phyloP scores from a whole-genome alignment of 345 rosid species.

The Carallia brachiata region DNA sequence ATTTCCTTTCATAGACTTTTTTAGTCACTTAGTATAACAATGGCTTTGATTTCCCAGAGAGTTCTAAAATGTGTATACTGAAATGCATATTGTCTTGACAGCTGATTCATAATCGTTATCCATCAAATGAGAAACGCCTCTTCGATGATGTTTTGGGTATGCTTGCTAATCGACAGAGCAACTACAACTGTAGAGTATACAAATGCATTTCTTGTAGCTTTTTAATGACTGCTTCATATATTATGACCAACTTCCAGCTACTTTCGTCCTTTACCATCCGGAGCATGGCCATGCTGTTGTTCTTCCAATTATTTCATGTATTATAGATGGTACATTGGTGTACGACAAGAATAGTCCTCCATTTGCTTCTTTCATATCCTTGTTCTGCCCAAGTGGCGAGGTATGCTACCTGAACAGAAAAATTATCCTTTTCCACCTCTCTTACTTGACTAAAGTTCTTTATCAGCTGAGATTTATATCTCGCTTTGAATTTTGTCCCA shows the following conservation, averaged over 20 bases:
- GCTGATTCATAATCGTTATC: conserved; percentile 82
- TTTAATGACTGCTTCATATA: conserved; percentile 10
- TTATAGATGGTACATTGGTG: conserved; percentile 82
- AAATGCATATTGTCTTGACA: conserved; percentile 34
- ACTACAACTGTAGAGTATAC: not conserved
- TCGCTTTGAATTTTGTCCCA: not conserved
- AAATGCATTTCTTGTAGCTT: not conserved
- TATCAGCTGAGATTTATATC: not conserved
- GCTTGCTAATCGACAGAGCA: conserved; percentile 1
- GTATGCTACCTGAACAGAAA: conserved; percentile 32
- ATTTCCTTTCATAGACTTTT: conserved; percentile 2
- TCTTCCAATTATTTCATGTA: conserved; percentile 92
- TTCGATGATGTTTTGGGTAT: conserved; percentile 93
- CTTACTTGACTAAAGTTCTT: not conserved
- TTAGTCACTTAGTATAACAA: conserved; percentile 2
- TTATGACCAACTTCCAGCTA: conserved; percentile 53
- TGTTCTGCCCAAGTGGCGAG: conserved; percentile 78
- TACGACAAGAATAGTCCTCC: conserved; percentile 74
- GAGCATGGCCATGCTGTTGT: conserved; percentile 94
- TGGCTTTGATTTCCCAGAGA: not conserved
- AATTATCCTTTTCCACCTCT: not conserved
- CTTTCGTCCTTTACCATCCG: conserved; percentile 92
- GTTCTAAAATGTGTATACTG: not conserved
- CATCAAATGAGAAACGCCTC: conserved; percentile 71
- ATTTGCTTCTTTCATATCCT: conserved; percentile 87